phyloP scores from a whole-genome alignment of 345 rosid species.

The Schrenkiella parvula region DNA sequence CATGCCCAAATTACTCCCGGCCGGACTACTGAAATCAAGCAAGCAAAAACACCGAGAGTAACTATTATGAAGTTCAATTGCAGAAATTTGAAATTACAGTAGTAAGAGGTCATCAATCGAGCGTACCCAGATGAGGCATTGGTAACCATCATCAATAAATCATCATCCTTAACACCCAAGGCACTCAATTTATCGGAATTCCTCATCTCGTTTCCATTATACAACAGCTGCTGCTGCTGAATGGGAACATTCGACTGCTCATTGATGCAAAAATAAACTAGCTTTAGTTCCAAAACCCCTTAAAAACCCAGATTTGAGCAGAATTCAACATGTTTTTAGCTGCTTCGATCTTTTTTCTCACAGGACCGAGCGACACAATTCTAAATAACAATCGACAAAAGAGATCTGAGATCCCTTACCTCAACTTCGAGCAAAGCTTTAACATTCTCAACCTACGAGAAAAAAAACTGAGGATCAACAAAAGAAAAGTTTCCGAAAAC shows the following conservation, averaged over 20 bases:
- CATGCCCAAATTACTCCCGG: slow-evolving; percentile 45
- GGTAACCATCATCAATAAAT: slow-evolving; percentile 90
- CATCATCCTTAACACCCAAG: slow-evolving; percentile 85
- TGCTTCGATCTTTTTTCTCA: not conserved
- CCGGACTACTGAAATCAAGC: slow-evolving; percentile 12
- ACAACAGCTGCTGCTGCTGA: slow-evolving; percentile 85
- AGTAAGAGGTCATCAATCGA: not conserved
- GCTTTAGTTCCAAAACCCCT: slow-evolving; percentile 16
- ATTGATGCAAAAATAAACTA: slow-evolving; percentile 5
- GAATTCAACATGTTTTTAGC: not conserved
- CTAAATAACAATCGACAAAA: not conserved
- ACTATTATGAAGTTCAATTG: not conserved
- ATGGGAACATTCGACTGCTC: slow-evolving; percentile 78
- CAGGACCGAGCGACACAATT: not conserved
- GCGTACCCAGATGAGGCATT: slow-evolving; percentile 48
- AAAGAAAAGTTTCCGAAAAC: not conserved
- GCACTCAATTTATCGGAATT: slow-evolving; percentile 76
- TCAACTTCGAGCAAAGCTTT: slow-evolving; percentile 97
- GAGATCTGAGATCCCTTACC: slow-evolving; percentile 50
- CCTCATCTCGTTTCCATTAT: slow-evolving; percentile 76
- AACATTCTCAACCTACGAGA: slow-evolving; percentile 76
- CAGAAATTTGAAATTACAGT: not conserved
- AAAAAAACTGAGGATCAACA: not conserved
- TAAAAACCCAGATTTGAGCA: slow-evolving; percentile 11
- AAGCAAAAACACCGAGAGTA: not conserved